phyloP scores from a whole-genome alignment of 2,329 filamentous ascomycete species.

The Cladosporium sp. region DNA sequence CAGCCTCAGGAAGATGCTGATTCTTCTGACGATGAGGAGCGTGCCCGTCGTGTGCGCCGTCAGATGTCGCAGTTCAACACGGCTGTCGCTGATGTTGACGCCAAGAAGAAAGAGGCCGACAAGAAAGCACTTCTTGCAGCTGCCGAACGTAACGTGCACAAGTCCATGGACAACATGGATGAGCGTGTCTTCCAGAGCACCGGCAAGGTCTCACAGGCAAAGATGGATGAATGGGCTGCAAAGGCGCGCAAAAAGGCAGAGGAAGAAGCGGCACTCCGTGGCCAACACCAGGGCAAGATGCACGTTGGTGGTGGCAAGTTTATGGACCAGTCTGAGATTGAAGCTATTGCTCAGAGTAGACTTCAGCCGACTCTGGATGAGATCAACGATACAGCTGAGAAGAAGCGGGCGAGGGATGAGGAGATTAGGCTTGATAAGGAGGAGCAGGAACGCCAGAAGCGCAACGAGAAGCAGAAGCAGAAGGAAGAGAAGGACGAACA shows the following conservation, averaged over 20 bases:
- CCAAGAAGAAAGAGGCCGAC: constrained; percentile 68
- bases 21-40: constrained; percentile 57
- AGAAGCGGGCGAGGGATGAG: constrained; percentile 62
- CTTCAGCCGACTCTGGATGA: constrained; percentile 82
- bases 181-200: constrained; percentile 72
- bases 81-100: constrained; percentile 63
- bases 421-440: constrained; percentile 61
- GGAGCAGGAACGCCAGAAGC: constrained; percentile 56
- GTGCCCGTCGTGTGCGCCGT: constrained; percentile 66
- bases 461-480: constrained; percentile 49
- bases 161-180: constrained; percentile 73
- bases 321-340: constrained; percentile 71
- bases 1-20: constrained; percentile 36
- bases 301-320: constrained; percentile 78
- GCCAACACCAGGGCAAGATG: constrained; percentile 52
- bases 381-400: constrained; percentile 72
- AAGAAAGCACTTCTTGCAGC: constrained; percentile 69
- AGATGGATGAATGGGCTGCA: constrained; percentile 71
- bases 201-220: constrained; percentile 64
- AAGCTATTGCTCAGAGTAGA: constrained; percentile 69
- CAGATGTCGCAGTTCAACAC: constrained; percentile 76
- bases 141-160: constrained; percentile 81
- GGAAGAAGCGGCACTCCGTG: constrained; percentile 57
- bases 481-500: constrained; percentile 43
- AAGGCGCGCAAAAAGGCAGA: constrained; percentile 68